Evolutionary conservation across 2,329 filamentous ascomycete genomes (phyloP).

Genomic region (Pseudocercospora ulei): DNA sequence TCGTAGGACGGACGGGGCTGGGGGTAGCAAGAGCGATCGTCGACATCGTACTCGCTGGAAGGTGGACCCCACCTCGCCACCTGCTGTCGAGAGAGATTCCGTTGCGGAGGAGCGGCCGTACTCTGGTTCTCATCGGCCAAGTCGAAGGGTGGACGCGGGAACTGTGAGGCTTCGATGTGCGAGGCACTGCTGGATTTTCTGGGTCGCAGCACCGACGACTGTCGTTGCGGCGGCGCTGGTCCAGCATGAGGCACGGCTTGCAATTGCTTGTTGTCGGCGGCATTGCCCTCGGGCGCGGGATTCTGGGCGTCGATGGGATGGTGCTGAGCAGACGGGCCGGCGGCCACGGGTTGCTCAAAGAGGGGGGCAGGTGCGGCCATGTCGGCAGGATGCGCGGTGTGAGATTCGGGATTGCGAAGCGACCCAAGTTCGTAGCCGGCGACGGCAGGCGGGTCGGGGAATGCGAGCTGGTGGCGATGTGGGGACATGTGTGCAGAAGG

Average conservation of each 20-base stretch:
- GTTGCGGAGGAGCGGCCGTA: conserved; percentile 16
- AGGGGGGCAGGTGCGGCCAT: conserved; percentile 2
- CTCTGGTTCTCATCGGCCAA: conserved; percentile 15
- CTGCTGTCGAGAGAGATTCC: conserved; percentile 24
- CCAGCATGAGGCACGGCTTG: conserved; percentile 5
- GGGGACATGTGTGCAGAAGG: not conserved
- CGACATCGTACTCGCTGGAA: conserved; percentile 23
- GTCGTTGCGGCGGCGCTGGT: conserved; percentile 1
- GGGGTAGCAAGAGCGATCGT: conserved; percentile 22
- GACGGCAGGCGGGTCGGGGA: conserved; percentile 3
- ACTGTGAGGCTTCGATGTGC: conserved; percentile 15
- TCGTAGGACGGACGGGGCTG: conserved; percentile 23
- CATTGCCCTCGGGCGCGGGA: conserved; percentile 3
- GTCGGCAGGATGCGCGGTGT: conserved; percentile 6
- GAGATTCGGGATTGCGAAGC: not conserved
- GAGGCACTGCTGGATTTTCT: conserved; percentile 18
- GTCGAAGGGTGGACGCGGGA: conserved; percentile 22
- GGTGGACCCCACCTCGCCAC: conserved; percentile 25
- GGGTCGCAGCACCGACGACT: conserved; percentile 1
- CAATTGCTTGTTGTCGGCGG: conserved; percentile 3
- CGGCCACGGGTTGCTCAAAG: conserved; percentile 3
- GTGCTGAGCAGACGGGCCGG: not conserved
- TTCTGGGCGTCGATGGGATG: conserved; percentile 1
- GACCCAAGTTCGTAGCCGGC: conserved; percentile 5
- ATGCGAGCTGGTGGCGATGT: conserved; percentile 7